Base-by-base conservation (phyloP, 176 grass and related monocot genomes). In the Typha latifolia region DNA sequence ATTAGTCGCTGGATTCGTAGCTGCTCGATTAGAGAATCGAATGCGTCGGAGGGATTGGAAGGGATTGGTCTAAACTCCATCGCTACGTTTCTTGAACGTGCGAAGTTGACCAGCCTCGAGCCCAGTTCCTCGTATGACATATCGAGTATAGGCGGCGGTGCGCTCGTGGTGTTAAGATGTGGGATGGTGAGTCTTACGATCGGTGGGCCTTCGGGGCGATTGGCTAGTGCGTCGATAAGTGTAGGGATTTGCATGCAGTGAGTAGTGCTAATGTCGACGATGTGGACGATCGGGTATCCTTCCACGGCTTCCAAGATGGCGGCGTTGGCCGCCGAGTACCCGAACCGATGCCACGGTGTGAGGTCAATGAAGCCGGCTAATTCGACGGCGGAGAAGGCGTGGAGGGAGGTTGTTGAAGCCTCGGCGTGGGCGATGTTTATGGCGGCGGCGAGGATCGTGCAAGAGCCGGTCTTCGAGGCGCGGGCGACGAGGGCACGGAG, bases 231-330 rank as follows among this genome's bases (percentile, higher is more conserved):
- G 78, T 99, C 95, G 63, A 99, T 99, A 37, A 99, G 95, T 47
- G 86, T 99, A 4, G 95, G 95, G 73, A 99, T 90, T 86, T 99
- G 95, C 95, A 99, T 99, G 89, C 95, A 87, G 76, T 99, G 95
- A 51, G 89, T 99, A 0, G 86, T 94, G 89, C 89, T 55, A 67
- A 99, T 79, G 55, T 99, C 89, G 23, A 94, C 81, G 77, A 99
- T 51, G 84, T 99, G 95, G 55, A 99, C 69, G 3, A 75, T 73
- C 29, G 84, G 70, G 67, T 80, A 87, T 12, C 89, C 89, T 67
- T 99, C 95, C 7, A 77, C 84, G 11, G 89, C 95, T 9, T 99
- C 95, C 14, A 86, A 47, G 77, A 99, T 94, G 53, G 95, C 81
- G 14, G 82, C 68, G 74, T 99, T 99, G 62, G 95, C 81, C 0